Evolutionary conservation across 495 filamentous ascomycete genomes (phyloP).

Genomic region (Penicillium canariense): DNA sequence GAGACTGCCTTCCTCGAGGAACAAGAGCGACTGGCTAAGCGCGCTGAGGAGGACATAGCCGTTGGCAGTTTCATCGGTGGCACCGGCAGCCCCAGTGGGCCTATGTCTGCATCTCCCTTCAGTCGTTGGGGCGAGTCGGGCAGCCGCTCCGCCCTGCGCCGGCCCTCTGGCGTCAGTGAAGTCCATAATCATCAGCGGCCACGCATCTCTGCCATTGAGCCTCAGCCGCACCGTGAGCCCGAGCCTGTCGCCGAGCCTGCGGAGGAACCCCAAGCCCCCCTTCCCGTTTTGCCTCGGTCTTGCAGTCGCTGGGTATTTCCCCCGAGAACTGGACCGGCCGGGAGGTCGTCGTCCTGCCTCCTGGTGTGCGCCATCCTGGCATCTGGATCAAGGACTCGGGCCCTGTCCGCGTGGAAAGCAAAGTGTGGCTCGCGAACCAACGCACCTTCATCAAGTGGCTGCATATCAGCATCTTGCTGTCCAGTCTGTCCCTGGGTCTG

Average conservation of each 20-base stretch:
- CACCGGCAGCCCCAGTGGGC: constrained; percentile 43
- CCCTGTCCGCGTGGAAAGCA: constrained; percentile 86
- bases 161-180: constrained; percentile 25
- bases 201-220: constrained; percentile 23
- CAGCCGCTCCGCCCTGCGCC: constrained; percentile 21
- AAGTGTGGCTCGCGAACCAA: constrained; percentile 98
- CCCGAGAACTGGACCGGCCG: constrained; percentile 62
- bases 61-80: constrained; percentile 78
- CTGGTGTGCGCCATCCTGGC: constrained; percentile 79
- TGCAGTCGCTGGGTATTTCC: constrained; percentile 72
- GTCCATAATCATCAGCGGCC: constrained; percentile 10
- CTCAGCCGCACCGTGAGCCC: constrained; percentile 14
- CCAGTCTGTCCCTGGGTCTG: constrained; percentile 74
- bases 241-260: constrained; percentile 16
- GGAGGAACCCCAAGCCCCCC: constrained; percentile 20
- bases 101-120: constrained; percentile 58
- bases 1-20: constrained; percentile 88
- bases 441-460: constrained; percentile 98
- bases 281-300: constrained; percentile 52
- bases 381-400: constrained; percentile 91
- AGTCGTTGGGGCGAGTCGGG: constrained; percentile 25
- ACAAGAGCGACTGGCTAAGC: constrained; percentile 73
- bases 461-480: constrained; percentile 83
- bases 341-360: constrained; percentile 56
- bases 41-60: constrained; percentile 80